Base-by-base conservation (phyloP, 805 yeast genomes). In the Candida xiaguanensis region DNA sequence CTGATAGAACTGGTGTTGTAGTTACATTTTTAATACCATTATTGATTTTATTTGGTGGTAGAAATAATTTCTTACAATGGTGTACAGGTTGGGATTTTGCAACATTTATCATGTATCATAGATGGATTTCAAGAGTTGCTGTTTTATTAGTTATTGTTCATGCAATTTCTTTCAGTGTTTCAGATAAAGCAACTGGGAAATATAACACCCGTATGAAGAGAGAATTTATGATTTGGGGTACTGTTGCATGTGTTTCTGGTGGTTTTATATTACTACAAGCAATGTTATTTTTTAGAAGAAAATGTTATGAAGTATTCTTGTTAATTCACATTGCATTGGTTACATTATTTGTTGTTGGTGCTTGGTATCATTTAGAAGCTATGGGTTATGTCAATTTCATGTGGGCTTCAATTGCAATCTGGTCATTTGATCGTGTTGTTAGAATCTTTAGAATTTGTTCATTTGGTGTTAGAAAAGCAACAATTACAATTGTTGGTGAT, bases 31-130 rank as follows among this genome's bases (percentile, higher is more conserved):
- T 79, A 24, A 65, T 79, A 41, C 90, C 91, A 1, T 59, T 76
- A 8, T 55, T 79, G 12, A 74, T 76, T 43, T 57, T 82, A 36
- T 81, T 85, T 58, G 90, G 87, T 6, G 82, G 82, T 17, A 66
- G 93, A 48, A 85, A 85, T 56, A 85, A 83, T 50, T 76, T 85
- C 16, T 64, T 85, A 48, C 72, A 75, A 44, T 63, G 61, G 52
- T 39, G 80, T 2, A 75, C 90, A 0, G 86, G 90, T 34, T 63
- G 60, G 67, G 66, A 49, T 41, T 70, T 45, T 41, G 59, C 80
- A 0, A 68, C 81, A n/a, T 81, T 77, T 52, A 65, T 78, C 32
- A 63, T 75, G 29, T 75, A 71, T 49, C 87, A 81, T 53, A 68
- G 82, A 39, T 80, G 83, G 63, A 46, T 77, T 5, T 70, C 79